Evolutionary conservation across 805 yeast species (phyloP), one percentile per base, ranked within the genome.

Genomic region (Saccharomycopsis fermentans): DNA sequence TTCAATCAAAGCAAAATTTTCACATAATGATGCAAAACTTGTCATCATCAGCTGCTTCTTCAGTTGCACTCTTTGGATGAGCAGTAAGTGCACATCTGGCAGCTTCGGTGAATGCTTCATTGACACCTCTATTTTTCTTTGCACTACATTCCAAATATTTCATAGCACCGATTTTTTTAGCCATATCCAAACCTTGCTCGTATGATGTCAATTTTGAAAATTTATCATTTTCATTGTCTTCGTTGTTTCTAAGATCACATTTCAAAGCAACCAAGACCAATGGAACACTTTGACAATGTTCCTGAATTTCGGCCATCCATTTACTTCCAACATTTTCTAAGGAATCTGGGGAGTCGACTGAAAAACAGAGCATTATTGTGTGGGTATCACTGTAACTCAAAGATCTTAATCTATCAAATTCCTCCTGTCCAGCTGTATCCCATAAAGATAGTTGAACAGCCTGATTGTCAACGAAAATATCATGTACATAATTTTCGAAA

Each of bases 351-450:
- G 96, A 89, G 72, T 92, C 99, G 58, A 92, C 90, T 52, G 96
- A 83, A 70, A 92, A 92, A 74, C 99, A 94, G 59, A 92, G 80
- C 91, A 92, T 94, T 66, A 94, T 91, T 67, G 97, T 89, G 72
- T 92, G 97, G 2, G 99, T 94, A 71, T 94, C 98, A 29, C 91
- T 84, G 71, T 94, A 94, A 55, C 96, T 87, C 62, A 92, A 77
- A 0, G 97, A 89, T 70, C 99, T 81, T 70, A 92, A 78, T 63
- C 97, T 80, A 71, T 92, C 99, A 66, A 92, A 92, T 74, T 92
- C 99, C 73, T 92, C 99, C 76, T 92, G 99, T 6, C 99, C 99
- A 1, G 99, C 99, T 5, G 99, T 92, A 70, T 92, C 99, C 99
- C 99, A 94, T 58, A 92, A 76, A 16, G 97, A 90, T 59, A 92